phyloP scores from a whole-genome alignment of 805 yeast species.

The Yarrowia keelungensis region DNA sequence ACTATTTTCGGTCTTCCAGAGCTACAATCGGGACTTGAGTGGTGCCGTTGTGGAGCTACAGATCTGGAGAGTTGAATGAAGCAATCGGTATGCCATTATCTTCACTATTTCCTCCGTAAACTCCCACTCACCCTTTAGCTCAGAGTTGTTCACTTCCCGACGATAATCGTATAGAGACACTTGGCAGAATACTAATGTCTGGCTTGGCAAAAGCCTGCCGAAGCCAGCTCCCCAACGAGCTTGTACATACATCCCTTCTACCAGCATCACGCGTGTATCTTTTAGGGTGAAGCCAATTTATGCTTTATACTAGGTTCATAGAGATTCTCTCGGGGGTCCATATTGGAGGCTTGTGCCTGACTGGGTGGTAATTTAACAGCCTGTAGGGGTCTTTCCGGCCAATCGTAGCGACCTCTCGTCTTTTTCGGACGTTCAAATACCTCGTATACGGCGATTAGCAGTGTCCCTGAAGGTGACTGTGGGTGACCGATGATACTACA shows the following conservation, averaged over 20 bases:
- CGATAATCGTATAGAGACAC: constrained; percentile 6
- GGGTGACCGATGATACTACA: neutral
- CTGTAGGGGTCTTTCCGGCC: neutral
- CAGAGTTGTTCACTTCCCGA: neutral
- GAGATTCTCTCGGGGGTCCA: too few species aligned
- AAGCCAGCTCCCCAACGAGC: too few species aligned
- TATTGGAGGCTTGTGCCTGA: neutral
- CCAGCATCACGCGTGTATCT: too few species aligned
- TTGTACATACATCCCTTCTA: too few species aligned
- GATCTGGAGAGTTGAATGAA: too few species aligned
- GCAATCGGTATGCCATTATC: too few species aligned
- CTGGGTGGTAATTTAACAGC: neutral
- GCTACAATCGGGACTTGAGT: too few species aligned
- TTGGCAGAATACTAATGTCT: constrained; percentile 4
- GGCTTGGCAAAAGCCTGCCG: constrained; percentile 6
- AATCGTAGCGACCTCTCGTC: neutral
- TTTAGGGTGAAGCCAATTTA: constrained; percentile 3
- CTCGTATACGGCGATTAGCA: neutral
- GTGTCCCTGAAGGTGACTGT: neutral
- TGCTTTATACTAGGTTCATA: constrained; percentile 8
- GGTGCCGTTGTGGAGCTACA: too few species aligned
- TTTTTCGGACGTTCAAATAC: neutral
- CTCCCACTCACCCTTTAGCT: neutral
- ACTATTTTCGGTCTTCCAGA: too few species aligned
- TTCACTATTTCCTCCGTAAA: too few species aligned